Evolutionary conservation across 2,329 filamentous ascomycete species (phyloP), one percentile per base, ranked within the genome.

Genomic region (Juglanconis oblonga): DNA sequence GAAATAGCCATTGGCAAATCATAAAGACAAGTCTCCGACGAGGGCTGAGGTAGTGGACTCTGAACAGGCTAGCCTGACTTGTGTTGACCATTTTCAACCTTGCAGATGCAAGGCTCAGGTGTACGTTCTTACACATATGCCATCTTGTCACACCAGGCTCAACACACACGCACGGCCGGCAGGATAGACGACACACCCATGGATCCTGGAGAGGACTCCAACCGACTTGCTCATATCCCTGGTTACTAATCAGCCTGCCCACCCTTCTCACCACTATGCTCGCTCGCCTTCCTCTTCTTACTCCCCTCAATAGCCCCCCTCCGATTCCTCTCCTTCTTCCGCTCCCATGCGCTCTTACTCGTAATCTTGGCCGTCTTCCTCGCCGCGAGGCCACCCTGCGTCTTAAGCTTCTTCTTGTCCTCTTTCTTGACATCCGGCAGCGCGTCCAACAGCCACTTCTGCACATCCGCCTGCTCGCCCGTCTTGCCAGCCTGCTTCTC

Each of bases 371-470:
- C 81, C 57, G 68, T 74, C 52, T 80, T 71, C 48, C 92, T 81
- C 3, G 86, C 87, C 73, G 93, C 89, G 9, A 97, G 89, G 5
- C 95, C 95, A 2, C 61, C 55, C 65, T 87, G 81, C 71, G 86
- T 86, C 80, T 91, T 96, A 65, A 99, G 74, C 71, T 86, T 86
- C 79, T 94, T 88, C 78, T 89, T 90, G 63, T 93, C 90, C 54
- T 88, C 86, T 81, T 97, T 98, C 67, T 80, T 87, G 24, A 95
- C 86, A 64, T 88, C 88, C 0, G 95, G 95, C 64, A 99, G 79
- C 3, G 91, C 88, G 71, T 97, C 90, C 5, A 98, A 79, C 55
- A 99, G 79, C 93, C 94, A 98, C 72, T 89, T 87, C 69, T 92
- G 87, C 33, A 96, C 82, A 1, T 83, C 84, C 0, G 83, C 81